Evolutionary conservation across 2,329 filamentous ascomycete species (phyloP).

Genomic region (Ascochyta rabiei): DNA sequence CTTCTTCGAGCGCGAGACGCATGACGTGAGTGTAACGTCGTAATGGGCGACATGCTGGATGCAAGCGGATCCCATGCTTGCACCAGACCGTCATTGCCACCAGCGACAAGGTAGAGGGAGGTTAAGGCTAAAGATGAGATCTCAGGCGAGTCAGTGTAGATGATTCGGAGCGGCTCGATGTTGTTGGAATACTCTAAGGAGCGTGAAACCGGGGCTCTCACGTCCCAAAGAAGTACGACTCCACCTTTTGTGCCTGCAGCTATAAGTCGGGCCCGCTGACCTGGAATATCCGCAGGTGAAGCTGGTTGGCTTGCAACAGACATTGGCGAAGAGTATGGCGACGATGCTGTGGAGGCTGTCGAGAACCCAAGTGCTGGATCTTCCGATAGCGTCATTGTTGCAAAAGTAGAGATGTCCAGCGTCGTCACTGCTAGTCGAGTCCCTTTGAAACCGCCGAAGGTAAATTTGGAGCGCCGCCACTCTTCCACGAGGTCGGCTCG

Average conservation of each 20-base stretch:
- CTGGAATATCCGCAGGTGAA: conserved; percentile 71
- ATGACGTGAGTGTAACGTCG: conserved; percentile 85
- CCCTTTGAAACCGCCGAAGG: conserved; percentile 64
- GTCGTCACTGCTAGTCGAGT: conserved; percentile 71
- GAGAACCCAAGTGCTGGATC: conserved; percentile 73
- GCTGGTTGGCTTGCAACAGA: conserved; percentile 54
- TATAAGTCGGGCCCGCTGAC: conserved; percentile 80
- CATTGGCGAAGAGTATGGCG: conserved; percentile 60
- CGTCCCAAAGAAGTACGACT: conserved; percentile 82
- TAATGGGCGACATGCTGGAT: conserved; percentile 76
- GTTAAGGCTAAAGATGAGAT: conserved; percentile 83
- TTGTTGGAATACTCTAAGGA: conserved; percentile 62
- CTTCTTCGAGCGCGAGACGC: conserved; percentile 82
- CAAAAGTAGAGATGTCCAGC: conserved; percentile 76
- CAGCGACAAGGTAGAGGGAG: conserved; percentile 86
- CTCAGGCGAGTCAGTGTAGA: conserved; percentile 88
- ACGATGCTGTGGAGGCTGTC: conserved; percentile 60
- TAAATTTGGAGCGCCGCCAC: conserved; percentile 69
- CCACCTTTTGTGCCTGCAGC: conserved; percentile 82
- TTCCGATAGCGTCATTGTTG: conserved; percentile 74
- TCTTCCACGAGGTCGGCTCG: conserved; percentile 57
- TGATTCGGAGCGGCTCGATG: conserved; percentile 75
- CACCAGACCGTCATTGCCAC: conserved; percentile 91
- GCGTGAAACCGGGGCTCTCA: conserved; percentile 67
- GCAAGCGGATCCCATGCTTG: conserved; percentile 97